Conservation (phyloP, 139 green algal species). For the Chlorella vulgaris region DNA sequence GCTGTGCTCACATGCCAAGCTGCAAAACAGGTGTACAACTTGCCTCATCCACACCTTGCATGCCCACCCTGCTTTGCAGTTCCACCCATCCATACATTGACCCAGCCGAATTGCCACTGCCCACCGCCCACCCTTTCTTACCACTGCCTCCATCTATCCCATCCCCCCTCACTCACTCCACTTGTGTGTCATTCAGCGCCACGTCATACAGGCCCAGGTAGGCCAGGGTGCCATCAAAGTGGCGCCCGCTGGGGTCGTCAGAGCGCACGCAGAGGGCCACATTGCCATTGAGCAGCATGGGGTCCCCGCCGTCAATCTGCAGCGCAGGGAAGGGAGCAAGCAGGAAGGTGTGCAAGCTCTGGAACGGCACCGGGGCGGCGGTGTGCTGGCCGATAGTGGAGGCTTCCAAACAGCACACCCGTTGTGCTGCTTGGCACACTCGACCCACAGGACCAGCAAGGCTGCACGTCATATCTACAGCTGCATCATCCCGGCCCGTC, state of each 20-base stretch:
- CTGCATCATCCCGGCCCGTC: too few species aligned
- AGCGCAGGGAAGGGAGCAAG: background rate
- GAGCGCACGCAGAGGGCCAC: slow-evolving; percentile 56
- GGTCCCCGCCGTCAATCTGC: slow-evolving; percentile 37
- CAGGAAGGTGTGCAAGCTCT: background rate
- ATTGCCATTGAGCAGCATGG: slow-evolving; percentile 36
- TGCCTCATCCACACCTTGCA: too few species aligned
- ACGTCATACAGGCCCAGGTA: slow-evolving; percentile 47
- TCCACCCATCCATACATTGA: too few species aligned
- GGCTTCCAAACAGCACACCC: too few species aligned
- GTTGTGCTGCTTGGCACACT: too few species aligned
- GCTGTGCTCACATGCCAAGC: too few species aligned
- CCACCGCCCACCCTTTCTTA: background rate
- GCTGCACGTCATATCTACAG: too few species aligned
- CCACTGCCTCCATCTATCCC: background rate
- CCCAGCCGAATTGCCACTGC: background rate
- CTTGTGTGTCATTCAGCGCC: background rate
- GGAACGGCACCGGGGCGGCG: too few species aligned
- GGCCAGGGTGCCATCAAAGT: slow-evolving; percentile 46
- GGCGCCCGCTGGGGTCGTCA: slow-evolving; percentile 28
- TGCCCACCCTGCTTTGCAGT: too few species aligned
- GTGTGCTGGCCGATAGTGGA: too few species aligned
- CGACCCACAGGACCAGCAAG: too few species aligned
- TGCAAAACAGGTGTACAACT: too few species aligned
- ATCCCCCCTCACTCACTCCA: background rate